Evolutionary conservation across 2,329 filamentous ascomycete species (phyloP).

Genomic region (Phaeosphaeria sp.): DNA sequence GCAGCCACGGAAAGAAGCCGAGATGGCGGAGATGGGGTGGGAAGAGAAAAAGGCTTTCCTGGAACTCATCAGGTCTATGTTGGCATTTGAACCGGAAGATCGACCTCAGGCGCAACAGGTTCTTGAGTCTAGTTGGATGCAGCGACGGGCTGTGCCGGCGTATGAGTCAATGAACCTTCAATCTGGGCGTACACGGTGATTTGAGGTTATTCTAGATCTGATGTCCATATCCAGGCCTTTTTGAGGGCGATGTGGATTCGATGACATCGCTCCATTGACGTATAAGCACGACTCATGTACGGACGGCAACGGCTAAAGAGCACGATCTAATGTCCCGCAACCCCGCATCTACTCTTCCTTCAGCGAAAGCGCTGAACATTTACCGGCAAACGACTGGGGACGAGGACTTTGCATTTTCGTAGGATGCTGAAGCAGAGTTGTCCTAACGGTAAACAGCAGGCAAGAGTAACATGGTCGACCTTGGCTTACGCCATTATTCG

Average conservation of each 20-base stretch:
- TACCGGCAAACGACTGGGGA: neutral
- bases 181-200: too few species aligned
- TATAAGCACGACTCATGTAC: neutral
- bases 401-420: neutral
- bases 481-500: neutral
- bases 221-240: too few species aligned
- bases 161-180: too few species aligned
- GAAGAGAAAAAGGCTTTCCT: constrained; percentile 14
- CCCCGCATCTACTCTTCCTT: neutral
- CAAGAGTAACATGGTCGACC: neutral
- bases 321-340: neutral
- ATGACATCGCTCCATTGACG: neutral
- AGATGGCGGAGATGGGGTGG: constrained; percentile 7
- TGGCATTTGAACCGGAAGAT: constrained; percentile 12
- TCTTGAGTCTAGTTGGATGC: constrained; percentile 15
- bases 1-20: constrained; percentile 6
- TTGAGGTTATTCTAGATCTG: too few species aligned
- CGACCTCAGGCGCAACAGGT: constrained; percentile 17
- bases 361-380: neutral
- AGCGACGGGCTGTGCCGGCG: constrained; percentile 13
- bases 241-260: neutral
- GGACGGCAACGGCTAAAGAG: neutral
- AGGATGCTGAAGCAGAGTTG: neutral
- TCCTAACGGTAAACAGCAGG: neutral
- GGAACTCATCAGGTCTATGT: constrained; percentile 14